Base-by-base conservation (phyloP, 2,329 filamentous ascomycete genomes). In the Anisogramma anomala region DNA sequence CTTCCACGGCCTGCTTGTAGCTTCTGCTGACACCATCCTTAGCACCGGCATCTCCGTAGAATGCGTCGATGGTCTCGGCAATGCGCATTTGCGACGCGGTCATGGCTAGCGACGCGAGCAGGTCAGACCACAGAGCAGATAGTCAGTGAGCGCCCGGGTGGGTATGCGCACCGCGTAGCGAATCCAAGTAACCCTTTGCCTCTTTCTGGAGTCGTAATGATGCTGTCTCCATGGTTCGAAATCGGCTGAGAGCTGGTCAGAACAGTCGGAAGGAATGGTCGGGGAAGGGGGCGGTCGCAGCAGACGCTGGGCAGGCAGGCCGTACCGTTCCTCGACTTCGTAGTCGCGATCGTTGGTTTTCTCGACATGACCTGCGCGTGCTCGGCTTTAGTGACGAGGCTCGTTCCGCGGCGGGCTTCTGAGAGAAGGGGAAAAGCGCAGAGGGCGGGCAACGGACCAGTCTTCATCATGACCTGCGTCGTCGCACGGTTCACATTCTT, bases 401-500 rank as follows among this genome's bases (percentile, higher is more conserved):
- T n/a, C n/a, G n/a, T n/a, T n/a, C n/a, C 52, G 19, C 8, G 19
- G 32, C 41, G 14, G 40, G 38, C 18, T 33, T 4, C 1, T n/a
- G n/a, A 14, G 22, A 7, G 18, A 13, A 11, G 19, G 11, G 26
- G 20, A 27, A 27, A 19, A 17, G 23, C 17, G 39, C 27, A 14
- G 30, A 15, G 3, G 32, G 32, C 33, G 22, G 10, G 11, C 15
- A 28, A 55, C 71, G 50, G 62, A 84, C 81, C 85, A 43, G 88
- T 94, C 75, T 98, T 98, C 89, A 98, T 96, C 86, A 98, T 95
- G 49, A 96, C 89, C 79, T 95, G 88, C 67, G 93, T 98, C 65
- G 89, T 95, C 56, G 89, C 89, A 69, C 91, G 86, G 71, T 91
- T 89, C 70, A 96, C 88, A 79, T 93, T 93, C 65, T 94, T 94